Conservation (phyloP, 2,329 filamentous ascomycete species). For the Onygenales sp. region DNA sequence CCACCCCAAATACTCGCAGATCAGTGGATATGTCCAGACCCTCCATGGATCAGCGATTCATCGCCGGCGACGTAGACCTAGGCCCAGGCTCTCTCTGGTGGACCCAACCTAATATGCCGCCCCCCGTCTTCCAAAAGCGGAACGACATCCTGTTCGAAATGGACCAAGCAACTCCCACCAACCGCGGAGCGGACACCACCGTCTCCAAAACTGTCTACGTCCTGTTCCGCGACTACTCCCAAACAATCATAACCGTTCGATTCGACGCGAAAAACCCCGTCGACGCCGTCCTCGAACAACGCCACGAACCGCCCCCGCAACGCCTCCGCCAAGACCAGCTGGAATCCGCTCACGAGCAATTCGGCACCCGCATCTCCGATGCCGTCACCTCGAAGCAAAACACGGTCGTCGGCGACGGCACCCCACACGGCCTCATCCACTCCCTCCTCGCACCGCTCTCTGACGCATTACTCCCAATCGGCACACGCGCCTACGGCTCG, state of each 20-base stretch:
- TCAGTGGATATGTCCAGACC: conserved; percentile 71
- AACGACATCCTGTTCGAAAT: conserved; percentile 75
- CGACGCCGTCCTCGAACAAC: conserved; percentile 70
- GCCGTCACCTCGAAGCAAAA: conserved; percentile 65
- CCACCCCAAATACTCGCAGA: conserved; percentile 39
- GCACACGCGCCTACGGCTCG: conserved; percentile 82
- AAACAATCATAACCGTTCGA: conserved; percentile 73
- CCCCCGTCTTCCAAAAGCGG: conserved; percentile 71
- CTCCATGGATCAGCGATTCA: conserved; percentile 68
- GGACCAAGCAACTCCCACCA: conserved; percentile 63
- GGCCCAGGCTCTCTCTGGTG: conserved; percentile 72
- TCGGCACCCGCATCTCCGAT: conserved; percentile 68
- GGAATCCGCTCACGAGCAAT: conserved; percentile 72
- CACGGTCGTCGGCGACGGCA: conserved; percentile 73
- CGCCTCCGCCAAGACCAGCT: conserved; percentile 85
- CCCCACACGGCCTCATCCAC: conserved; percentile 64
- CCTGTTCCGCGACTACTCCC: conserved; percentile 93
- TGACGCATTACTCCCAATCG: conserved; percentile 70
- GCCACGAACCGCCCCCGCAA: conserved; percentile 74
- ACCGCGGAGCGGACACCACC: conserved; percentile 59
- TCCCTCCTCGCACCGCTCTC: conserved; percentile 67
- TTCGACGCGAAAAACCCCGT: conserved; percentile 67
- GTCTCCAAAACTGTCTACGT: conserved; percentile 75
- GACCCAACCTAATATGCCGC: conserved; percentile 68
- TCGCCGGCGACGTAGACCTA: conserved; percentile 80